Conservation (phyloP, 2,329 filamentous ascomycete species). For the Trichoderma sp. region DNA sequence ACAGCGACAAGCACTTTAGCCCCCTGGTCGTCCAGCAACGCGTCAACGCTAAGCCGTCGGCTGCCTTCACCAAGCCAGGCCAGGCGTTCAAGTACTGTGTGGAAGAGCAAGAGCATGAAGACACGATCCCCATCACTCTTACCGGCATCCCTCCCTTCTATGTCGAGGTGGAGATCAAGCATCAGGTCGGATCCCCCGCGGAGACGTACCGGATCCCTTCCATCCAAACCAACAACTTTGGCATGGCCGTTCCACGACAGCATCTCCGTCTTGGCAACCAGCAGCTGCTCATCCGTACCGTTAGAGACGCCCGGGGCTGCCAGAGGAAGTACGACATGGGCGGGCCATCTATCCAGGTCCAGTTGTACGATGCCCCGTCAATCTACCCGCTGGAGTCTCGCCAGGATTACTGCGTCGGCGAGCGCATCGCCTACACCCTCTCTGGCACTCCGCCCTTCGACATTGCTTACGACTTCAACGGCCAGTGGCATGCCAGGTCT, state of each 20-base stretch:
- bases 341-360: constrained; percentile 79
- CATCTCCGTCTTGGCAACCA: constrained; percentile 88
- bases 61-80: constrained; percentile 79
- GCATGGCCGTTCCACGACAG: constrained; percentile 81
- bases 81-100: constrained; percentile 96
- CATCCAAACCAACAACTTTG: constrained; percentile 73
- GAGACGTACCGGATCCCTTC: constrained; percentile 81
- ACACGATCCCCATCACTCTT: constrained; percentile 83
- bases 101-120: constrained; percentile 77
- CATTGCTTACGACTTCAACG: constrained; percentile 87
- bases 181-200: constrained; percentile 76
- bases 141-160: constrained; percentile 85
- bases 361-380: constrained; percentile 88
- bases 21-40: constrained; percentile 76
- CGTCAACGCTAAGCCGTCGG: constrained; percentile 81
- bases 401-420: constrained; percentile 90
- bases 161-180: constrained; percentile 90
- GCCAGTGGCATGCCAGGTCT: constrained; percentile 76
- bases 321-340: constrained; percentile 73
- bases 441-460: constrained; percentile 91
- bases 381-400: constrained; percentile 86
- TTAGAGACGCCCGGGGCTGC: constrained; percentile 85
- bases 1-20: constrained; percentile 67
- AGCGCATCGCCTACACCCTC: constrained; percentile 88
- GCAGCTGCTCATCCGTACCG: constrained; percentile 83